These are phyloP conservation scores for Neoboletus magnificus DNA, from an alignment of 768 basidiomycete species.

Conservation along the genomic window DNA sequence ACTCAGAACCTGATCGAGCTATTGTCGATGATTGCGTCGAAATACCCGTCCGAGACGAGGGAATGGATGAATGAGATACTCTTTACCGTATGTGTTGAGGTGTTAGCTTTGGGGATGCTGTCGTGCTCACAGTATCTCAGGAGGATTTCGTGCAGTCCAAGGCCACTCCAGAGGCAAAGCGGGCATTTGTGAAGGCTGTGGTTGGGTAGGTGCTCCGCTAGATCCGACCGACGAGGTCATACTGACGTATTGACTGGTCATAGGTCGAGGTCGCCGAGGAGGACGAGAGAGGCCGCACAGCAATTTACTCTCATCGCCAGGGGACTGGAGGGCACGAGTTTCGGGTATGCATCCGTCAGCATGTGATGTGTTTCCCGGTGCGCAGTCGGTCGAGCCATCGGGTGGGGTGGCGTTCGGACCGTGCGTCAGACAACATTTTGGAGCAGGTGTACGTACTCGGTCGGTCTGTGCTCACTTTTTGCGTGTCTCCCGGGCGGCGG, in stretches of 20 bases:
- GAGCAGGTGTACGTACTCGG: neutral
- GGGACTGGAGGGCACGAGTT: constrained; percentile 80
- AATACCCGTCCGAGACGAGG: constrained; percentile 51
- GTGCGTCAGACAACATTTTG: neutral
- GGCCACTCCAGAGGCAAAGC: constrained; percentile 72
- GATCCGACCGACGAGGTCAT: neutral
- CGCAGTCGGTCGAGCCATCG: neutral
- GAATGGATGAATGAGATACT: constrained; percentile 75
- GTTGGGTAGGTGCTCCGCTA: constrained; percentile 46
- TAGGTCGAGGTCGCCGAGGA: constrained; percentile 70
- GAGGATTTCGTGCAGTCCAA: constrained; percentile 71
- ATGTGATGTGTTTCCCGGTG: constrained; percentile 35
- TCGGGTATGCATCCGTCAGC: constrained; percentile 73
- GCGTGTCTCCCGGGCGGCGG: neutral
- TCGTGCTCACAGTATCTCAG: constrained; percentile 35
- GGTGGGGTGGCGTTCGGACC: neutral
- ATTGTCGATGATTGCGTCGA: constrained; percentile 60
- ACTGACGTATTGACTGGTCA: constrained; percentile 1
- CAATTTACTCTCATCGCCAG: constrained; percentile 84
- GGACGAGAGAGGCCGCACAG: constrained; percentile 78
- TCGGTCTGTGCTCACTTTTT: neutral
- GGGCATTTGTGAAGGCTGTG: constrained; percentile 70
- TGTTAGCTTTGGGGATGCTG: neutral
- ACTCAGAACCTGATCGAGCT: constrained; percentile 84
- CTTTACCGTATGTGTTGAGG: constrained; percentile 46